A percentile compares a stretch with the other conserved stretches of the same genome.
These are phyloP conservation scores for Hypoxylon fragiforme DNA, from an alignment of 495 filamentous ascomycete species.

Conservation along the genomic window DNA sequence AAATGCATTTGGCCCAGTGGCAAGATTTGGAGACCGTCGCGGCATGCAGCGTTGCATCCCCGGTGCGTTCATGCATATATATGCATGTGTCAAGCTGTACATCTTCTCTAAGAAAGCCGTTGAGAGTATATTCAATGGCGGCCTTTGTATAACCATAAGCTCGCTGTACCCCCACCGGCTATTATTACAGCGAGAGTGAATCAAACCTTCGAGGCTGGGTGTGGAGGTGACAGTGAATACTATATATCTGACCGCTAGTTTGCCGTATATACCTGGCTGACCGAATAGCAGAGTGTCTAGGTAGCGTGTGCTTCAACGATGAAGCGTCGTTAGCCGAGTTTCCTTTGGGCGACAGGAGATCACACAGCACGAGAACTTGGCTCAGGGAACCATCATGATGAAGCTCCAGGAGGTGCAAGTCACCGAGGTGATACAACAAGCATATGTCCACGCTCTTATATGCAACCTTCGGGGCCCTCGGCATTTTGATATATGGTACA, in stretches of 20 bases:
- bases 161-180: conserved; percentile 30
- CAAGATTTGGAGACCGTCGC: conserved; percentile 20
- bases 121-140: conserved; percentile 11
- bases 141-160: conserved; percentile 7
- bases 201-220: too few relatives aligned
- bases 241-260: neutral
- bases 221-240: conserved; percentile 24
- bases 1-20: conserved; percentile 15
- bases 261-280: neutral
- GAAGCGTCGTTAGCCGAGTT: too few relatives aligned
- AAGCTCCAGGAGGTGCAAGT: too few relatives aligned
- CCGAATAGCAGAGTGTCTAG: neutral
- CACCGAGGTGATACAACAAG: too few relatives aligned
- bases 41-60: conserved; percentile 32
- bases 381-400: too few relatives aligned
- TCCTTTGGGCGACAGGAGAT: too few relatives aligned
- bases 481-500: too few relatives aligned
- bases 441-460: too few relatives aligned
- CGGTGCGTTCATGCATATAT: conserved; percentile 30
- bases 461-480: too few relatives aligned
- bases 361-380: too few relatives aligned
- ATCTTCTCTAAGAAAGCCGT: conserved; percentile 10
- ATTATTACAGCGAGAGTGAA: conserved; percentile 15
- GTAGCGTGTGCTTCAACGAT: neutral
- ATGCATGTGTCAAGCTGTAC: conserved; percentile 31